Evolutionary conservation across 116 monocot species (phyloP).

Genomic region (Iris pallida): DNA sequence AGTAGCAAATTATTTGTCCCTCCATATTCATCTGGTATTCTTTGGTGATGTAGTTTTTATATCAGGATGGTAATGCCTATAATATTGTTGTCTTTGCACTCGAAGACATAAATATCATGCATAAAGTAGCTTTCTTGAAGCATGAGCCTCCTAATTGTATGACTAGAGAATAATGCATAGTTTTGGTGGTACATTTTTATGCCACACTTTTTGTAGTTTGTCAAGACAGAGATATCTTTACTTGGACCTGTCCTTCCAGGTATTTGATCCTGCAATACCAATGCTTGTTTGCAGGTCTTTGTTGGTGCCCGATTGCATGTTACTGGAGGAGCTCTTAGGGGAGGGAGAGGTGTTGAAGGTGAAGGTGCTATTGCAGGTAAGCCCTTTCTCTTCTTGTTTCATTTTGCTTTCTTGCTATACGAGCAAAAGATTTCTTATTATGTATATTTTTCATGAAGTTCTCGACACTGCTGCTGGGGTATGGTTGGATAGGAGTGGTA

Average conservation of each 20-base stretch:
- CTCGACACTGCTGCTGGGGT: constrained; percentile 98
- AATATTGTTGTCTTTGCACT: too few species aligned
- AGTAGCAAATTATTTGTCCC: constrained; percentile 12
- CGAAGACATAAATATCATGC: too few species aligned
- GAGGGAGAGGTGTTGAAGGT: constrained; percentile 75
- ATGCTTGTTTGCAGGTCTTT: constrained; percentile 62
- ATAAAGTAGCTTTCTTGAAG: too few species aligned
- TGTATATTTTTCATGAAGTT: constrained; percentile 44
- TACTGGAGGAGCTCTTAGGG: constrained; percentile 88
- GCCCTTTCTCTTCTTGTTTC: constrained; percentile 4
- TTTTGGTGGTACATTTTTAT: too few species aligned
- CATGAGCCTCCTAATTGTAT: background rate
- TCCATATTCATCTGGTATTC: constrained; percentile 6
- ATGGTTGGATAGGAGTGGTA: constrained; percentile 91
- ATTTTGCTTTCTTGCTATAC: background rate
- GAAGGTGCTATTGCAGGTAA: constrained; percentile 83
- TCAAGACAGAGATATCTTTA: too few species aligned
- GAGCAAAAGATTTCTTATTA: constrained; percentile 8
- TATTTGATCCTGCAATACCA: too few species aligned
- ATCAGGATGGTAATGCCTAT: too few species aligned
- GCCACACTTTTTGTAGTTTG: too few species aligned
- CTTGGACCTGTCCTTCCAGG: too few species aligned
- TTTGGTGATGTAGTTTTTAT: too few species aligned
- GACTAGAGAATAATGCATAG: too few species aligned
- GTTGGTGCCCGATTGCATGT: constrained; percentile 95